Percentiles rank a stretch among this genome's conserved stretches.
These are phyloP conservation scores for Boletales sp. DNA, from an alignment of 768 basidiomycete species.

Conservation along the genomic window DNA sequence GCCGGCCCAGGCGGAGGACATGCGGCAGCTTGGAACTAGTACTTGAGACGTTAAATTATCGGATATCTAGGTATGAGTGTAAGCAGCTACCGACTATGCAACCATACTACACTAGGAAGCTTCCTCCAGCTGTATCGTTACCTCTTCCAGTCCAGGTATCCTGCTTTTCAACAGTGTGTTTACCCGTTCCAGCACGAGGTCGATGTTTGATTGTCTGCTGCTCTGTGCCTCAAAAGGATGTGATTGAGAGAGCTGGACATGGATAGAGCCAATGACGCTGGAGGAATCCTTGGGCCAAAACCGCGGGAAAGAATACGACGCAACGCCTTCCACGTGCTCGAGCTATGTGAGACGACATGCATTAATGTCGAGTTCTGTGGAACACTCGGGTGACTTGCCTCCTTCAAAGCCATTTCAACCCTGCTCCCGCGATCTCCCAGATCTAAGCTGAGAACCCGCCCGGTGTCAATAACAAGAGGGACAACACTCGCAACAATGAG, in stretches of 20 bases:
- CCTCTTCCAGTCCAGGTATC: constrained; percentile 81
- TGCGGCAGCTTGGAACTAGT: no score
- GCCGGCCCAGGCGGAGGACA: no score
- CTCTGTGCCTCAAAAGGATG: constrained; percentile 44
- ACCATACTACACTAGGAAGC: constrained; percentile 4
- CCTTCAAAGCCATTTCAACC: constrained; percentile 57
- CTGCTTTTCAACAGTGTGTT: constrained; percentile 64
- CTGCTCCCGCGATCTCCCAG: constrained; percentile 57
- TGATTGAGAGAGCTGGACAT: constrained; percentile 75
- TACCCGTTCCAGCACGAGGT: constrained; percentile 74
- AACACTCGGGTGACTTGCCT: constrained; percentile 42
- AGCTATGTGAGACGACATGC: constrained; percentile 43
- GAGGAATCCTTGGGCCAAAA: constrained; percentile 97
- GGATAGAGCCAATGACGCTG: constrained; percentile 85
- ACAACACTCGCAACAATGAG: constrained; percentile 94
- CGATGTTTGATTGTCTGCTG: constrained; percentile 28
- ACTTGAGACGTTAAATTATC: constrained; percentile 10
- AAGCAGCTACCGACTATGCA: constrained; percentile 5
- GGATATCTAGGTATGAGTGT: constrained; percentile 10
- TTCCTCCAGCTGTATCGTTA: constrained; percentile 83
- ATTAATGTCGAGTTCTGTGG: constrained; percentile 3
- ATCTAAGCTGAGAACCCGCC: constrained; percentile 83
- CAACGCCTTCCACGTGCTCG: constrained; percentile 69
- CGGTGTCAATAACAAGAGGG: constrained; percentile 92
- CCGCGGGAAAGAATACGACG: constrained; percentile 73